These are phyloP conservation scores for Fraxinus latifolia DNA, from an alignment of 305 asterid species.

Conservation along the genomic window DNA sequence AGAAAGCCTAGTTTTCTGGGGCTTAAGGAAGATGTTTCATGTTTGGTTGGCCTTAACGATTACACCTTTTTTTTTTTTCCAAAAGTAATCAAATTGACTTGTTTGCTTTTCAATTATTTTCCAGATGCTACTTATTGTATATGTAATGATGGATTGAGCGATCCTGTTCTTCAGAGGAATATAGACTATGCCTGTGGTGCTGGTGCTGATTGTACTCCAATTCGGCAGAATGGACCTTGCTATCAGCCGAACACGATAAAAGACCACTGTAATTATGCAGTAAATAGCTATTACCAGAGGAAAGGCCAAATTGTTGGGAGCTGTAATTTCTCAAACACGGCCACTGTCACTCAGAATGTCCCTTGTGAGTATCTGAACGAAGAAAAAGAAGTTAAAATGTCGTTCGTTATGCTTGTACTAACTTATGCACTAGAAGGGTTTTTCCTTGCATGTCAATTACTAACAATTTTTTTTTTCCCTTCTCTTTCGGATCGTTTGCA, in stretches of 20 bases:
- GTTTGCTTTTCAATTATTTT: background rate
- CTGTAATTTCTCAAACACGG: conserved; percentile 67
- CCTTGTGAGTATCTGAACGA: conserved; percentile 39
- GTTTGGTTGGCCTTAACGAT: background rate
- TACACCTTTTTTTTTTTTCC: background rate
- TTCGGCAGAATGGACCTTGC: conserved; percentile 53
- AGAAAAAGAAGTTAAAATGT: background rate
- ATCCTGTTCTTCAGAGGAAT: conserved; percentile 46
- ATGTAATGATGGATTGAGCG: conserved; percentile 51
- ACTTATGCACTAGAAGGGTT: background rate
- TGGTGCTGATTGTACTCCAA: conserved; percentile 68
- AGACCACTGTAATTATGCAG: conserved; percentile 83
- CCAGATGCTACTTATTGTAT: conserved; percentile 69
- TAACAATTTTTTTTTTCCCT: background rate
- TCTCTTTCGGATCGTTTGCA: conserved; percentile 18
- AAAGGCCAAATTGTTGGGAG: conserved; percentile 41
- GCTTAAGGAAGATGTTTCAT: background rate
- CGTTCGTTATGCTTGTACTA: background rate
- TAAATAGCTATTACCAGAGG: conserved; percentile 73
- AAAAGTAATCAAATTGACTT: background rate
- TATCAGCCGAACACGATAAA: conserved; percentile 61
- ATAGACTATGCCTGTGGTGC: conserved; percentile 77
- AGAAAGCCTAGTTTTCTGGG: background rate
- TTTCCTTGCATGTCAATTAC: background rate
- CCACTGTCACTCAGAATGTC: conserved; percentile 32